Base-by-base conservation (phyloP, 495 filamentous ascomycete genomes). In the Melanomma pulvis-pyrius region DNA sequence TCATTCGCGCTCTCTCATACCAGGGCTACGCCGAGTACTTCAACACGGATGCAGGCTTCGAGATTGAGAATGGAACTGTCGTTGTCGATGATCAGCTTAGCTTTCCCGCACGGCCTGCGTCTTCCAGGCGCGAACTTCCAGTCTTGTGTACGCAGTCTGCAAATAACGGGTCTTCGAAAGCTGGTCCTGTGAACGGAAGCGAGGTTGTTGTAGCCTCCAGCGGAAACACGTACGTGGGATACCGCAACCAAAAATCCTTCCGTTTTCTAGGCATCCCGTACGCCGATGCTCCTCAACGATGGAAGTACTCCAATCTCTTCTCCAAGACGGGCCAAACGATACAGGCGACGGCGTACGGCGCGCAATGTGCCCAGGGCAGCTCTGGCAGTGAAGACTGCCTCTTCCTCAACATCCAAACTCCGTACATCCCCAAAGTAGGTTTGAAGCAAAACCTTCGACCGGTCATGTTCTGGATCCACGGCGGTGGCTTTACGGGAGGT, bases 261-360 rank as follows among this genome's bases (percentile, higher is more conserved):
- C 79, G 81, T 3, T 86, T 86, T 65, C 71, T 80, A 2, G 82
- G 82, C 1, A 76, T 84, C 12, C 79, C 79, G 8, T 84, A 82
- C 52, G 83, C 83, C 13, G 73, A 82, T 54, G 68, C 74, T 19
- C 81, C 81, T 2, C 53, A 79, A 49, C 77, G 82, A 12, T 82
- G 80, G 44, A 72, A 76, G 9, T 82, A 84, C 49, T 80, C 81
- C 9, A 77, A 70, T 3, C 65, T 79, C 13, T 81, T 78, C 71
- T 74, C 70, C 8, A 74, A 76, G 58, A 79, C 73, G 0, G 80
- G 80, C 6, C 70, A 78, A 47, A 79, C 72, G 11, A 75, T 82
- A 36, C 70, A 81, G 44, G 82, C 82, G 0, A 82, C 80, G 0
- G 65, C 64, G 0, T 75, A 80, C 59, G 76, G 74, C 12, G 62